Evolutionary conservation across 345 rosid genomes (phyloP).

Genomic region (Corymbia maculata): DNA sequence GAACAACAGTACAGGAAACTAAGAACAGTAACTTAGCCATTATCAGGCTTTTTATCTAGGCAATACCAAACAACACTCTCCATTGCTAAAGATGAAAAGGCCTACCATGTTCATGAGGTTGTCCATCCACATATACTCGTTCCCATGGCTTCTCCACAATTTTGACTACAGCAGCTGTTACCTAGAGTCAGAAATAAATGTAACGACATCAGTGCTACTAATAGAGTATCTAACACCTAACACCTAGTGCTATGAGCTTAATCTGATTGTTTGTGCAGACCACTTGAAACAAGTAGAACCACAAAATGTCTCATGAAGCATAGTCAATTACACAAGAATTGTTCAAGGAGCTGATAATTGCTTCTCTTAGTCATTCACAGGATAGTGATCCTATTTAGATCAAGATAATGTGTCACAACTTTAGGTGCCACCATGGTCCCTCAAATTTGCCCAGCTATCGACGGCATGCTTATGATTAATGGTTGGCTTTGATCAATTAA

Average conservation of each 20-base stretch:
- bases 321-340: neutral
- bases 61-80: neutral
- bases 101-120: slow-evolving; percentile 76
- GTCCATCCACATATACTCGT: slow-evolving; percentile 51
- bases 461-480: neutral
- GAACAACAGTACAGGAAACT: neutral
- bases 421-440: neutral
- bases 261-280: neutral
- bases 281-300: neutral
- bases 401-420: neutral
- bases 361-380: neutral
- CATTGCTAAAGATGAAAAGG: neutral
- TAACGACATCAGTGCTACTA: neutral
- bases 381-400: neutral
- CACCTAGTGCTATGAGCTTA: neutral
- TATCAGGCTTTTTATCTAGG: neutral
- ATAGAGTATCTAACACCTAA: neutral
- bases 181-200: slow-evolving; percentile 25
- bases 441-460: neutral
- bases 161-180: slow-evolving; percentile 53
- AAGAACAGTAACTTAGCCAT: neutral
- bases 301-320: neutral
- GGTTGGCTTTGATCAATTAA: neutral
- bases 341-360: neutral
- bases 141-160: slow-evolving; percentile 97